Evolutionary conservation across 129 eudicot species (phyloP).

Genomic region (Escallonia rubra): DNA sequence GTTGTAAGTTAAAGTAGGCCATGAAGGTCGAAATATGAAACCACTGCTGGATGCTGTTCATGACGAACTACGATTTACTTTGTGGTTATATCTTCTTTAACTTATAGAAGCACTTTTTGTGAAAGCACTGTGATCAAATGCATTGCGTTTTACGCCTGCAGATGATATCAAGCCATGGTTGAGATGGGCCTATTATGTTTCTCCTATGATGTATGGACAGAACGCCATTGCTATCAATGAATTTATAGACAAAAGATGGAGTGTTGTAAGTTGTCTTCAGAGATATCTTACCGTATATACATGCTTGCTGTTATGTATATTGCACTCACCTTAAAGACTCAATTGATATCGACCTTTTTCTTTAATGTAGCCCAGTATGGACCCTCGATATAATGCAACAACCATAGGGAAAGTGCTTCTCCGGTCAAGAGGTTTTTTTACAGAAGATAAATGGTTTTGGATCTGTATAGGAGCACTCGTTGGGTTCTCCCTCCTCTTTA

Average conservation of each 20-base stretch:
- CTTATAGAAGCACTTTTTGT: no score
- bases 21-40: no score
- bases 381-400: conserved; percentile 39
- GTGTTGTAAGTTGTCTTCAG: conserved; percentile 34
- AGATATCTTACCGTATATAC: no score
- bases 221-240: conserved; percentile 67
- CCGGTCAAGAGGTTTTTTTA: conserved; percentile 47
- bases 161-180: conserved; percentile 75
- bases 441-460: conserved; percentile 61
- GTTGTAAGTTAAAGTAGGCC: no score
- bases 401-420: conserved; percentile 65
- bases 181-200: conserved; percentile 73
- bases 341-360: no score
- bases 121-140: no score
- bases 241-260: conserved; percentile 76
- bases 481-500: conserved; percentile 59
- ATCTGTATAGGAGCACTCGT: conserved; percentile 59
- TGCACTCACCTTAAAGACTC: no score
- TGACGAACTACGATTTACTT: no score
- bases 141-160: conserved; percentile 11
- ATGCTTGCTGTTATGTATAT: no score
- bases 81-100: no score
- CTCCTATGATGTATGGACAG: conserved; percentile 89
- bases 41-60: no score
- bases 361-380: conserved; percentile 41